Conservation (phyloP, 2,329 filamentous ascomycete species). For the Chalara sp. region DNA sequence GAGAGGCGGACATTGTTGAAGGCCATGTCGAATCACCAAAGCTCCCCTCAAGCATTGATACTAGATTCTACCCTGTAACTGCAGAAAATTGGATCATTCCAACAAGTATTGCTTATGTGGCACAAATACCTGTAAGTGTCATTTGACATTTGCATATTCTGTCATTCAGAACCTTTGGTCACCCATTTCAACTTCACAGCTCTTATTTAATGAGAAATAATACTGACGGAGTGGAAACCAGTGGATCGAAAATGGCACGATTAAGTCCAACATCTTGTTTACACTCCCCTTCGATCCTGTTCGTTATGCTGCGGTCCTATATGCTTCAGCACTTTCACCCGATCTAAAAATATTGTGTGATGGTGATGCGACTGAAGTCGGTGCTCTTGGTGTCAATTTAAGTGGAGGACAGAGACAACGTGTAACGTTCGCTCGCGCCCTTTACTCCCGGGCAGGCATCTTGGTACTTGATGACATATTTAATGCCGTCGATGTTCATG, state of each 20-base stretch:
- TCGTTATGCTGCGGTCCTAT: constrained; percentile 61
- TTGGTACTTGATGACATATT: constrained; percentile 80
- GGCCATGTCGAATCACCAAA: constrained; percentile 51
- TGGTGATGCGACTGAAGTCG: constrained; percentile 72
- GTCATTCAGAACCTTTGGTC: no score
- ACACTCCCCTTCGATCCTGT: constrained; percentile 60
- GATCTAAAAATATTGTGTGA: constrained; percentile 69
- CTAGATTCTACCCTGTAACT: constrained; percentile 55
- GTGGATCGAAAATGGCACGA: constrained; percentile 80
- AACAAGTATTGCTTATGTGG: constrained; percentile 62
- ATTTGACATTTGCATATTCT: no score
- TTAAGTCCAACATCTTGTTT: constrained; percentile 71
- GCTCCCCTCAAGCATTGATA: constrained; percentile 29
- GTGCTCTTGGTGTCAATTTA: constrained; percentile 74
- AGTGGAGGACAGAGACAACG: constrained; percentile 80
- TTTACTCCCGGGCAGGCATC: constrained; percentile 71
- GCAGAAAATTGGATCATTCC: constrained; percentile 58
- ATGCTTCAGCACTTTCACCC: constrained; percentile 64
- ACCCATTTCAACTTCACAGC: no score
- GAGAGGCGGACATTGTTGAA: constrained; percentile 61
- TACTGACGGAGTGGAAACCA: constrained; percentile 33
- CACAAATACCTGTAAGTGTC: constrained; percentile 52
- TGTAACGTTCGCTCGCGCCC: constrained; percentile 67
- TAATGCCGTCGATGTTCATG: constrained; percentile 72
- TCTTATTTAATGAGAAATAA: no score